Evolutionary conservation across 495 filamentous ascomycete species (phyloP).

Genomic region (Penicillium taxi): DNA sequence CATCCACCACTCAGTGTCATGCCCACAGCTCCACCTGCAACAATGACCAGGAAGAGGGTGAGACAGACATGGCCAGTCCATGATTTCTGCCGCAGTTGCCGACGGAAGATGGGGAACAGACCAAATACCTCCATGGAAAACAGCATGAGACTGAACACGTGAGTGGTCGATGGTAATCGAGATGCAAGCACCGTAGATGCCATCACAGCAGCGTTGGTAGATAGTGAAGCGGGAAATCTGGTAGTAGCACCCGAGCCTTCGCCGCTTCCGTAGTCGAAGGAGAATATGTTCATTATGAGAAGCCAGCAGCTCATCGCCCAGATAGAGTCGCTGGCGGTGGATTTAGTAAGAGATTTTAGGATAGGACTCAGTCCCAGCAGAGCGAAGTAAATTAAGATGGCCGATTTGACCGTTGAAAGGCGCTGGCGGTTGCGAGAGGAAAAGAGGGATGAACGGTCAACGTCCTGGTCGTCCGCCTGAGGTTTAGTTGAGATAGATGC

Average conservation of each 20-base stretch:
- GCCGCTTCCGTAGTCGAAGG: constrained; percentile 84
- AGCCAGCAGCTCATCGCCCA: constrained; percentile 95
- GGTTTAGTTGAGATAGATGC: not conserved
- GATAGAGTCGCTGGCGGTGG: constrained; percentile 83
- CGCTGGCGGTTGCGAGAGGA: constrained; percentile 59
- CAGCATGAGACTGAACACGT: constrained; percentile 90
- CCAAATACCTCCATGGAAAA: constrained; percentile 98
- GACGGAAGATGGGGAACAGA: constrained; percentile 88
- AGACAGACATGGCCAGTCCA: constrained; percentile 77
- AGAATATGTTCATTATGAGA: constrained; percentile 90
- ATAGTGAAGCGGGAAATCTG: constrained; percentile 75
- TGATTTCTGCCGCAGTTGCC: constrained; percentile 72
- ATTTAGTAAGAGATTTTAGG: constrained; percentile 85
- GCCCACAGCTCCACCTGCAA: constrained; percentile 70
- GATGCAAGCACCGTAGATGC: constrained; percentile 87
- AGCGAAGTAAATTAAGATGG: constrained; percentile 84
- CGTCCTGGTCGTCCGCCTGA: constrained; percentile 11
- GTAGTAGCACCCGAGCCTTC: constrained; percentile 39
- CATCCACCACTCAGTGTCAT: constrained; percentile 65
- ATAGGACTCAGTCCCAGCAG: constrained; percentile 88
- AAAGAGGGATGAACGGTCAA: constrained; percentile 28
- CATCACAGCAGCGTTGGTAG: constrained; percentile 93
- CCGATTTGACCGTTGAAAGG: constrained; percentile 74
- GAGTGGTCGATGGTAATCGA: constrained; percentile 75
- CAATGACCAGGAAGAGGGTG: constrained; percentile 70